Evolutionary conservation across 495 filamentous ascomycete species (phyloP).

Genomic region (Poronia punctata): DNA sequence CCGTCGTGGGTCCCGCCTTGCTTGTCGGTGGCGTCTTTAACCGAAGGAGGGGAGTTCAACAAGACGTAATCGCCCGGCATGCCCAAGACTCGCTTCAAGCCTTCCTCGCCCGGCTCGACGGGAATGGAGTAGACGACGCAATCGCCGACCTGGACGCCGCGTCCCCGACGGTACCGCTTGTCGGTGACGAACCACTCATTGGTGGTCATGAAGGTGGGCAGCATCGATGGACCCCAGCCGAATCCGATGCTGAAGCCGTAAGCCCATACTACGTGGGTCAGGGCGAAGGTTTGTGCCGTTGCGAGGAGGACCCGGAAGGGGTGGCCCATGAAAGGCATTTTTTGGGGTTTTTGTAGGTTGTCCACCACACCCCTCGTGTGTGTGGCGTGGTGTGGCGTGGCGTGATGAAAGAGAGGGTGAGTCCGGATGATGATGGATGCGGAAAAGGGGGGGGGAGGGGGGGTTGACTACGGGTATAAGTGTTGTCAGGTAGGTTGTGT

Average conservation of each 20-base stretch:
- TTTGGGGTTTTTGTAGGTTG: neutral
- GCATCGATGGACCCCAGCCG: slow-evolving; percentile 66
- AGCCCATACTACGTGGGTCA: slow-evolving; percentile 52
- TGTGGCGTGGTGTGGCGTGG: slow-evolving; percentile 1
- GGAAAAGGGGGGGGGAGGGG: neutral
- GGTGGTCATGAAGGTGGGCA: slow-evolving; percentile 61
- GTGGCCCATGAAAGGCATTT: slow-evolving; percentile 25
- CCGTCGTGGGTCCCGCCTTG: neutral
- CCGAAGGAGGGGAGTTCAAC: slow-evolving; percentile 48
- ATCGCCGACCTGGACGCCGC: slow-evolving; percentile 70
- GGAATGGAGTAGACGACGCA: slow-evolving; percentile 73
- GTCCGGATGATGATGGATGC: neutral
- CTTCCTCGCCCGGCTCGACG: slow-evolving; percentile 52
- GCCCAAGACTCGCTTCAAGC: slow-evolving; percentile 76
- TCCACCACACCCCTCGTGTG: too few relatives aligned
- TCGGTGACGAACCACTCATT: slow-evolving; percentile 65
- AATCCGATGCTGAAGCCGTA: slow-evolving; percentile 46
- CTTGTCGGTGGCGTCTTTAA: slow-evolving; percentile 25
- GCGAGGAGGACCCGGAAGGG: slow-evolving; percentile 31
- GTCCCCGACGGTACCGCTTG: slow-evolving; percentile 57
- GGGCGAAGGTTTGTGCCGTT: slow-evolving; percentile 39
- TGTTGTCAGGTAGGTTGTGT: too few relatives aligned
- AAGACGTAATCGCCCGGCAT: slow-evolving; percentile 88
- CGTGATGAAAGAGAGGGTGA: neutral
- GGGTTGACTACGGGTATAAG: too few relatives aligned